Conservation (phyloP, 2,329 filamentous ascomycete species). For the Nakataea oryzae region DNA sequence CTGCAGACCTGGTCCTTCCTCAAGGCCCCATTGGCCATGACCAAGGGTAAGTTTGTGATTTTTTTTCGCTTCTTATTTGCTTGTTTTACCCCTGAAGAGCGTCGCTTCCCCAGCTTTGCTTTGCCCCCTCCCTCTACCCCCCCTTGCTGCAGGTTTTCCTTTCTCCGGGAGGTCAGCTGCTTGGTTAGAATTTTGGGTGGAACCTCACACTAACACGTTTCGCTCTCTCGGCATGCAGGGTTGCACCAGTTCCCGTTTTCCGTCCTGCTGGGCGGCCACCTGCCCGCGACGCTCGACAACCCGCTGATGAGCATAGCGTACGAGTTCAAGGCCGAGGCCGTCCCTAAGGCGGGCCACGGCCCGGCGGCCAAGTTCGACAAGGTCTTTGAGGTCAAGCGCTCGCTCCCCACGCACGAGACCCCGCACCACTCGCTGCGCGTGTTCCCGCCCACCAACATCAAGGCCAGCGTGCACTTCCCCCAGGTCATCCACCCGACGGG, state of each 20-base stretch:
- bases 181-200: background rate
- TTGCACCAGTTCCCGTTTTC: slow-evolving; percentile 81
- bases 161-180: background rate
- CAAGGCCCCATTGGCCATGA: slow-evolving; percentile 38
- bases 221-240: slow-evolving; percentile 28
- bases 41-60: slow-evolving; percentile 34
- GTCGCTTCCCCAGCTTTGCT: background rate
- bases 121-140: background rate
- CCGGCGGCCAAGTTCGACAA: slow-evolving; percentile 50
- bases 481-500: slow-evolving; percentile 80
- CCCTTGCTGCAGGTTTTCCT: background rate
- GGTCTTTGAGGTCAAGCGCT: slow-evolving; percentile 65
- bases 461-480: slow-evolving; percentile 71
- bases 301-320: slow-evolving; percentile 67
- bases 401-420: slow-evolving; percentile 60
- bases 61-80: no score
- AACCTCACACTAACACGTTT: background rate
- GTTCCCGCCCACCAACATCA: slow-evolving; percentile 93
- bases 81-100: background rate
- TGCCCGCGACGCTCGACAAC: slow-evolving; percentile 76
- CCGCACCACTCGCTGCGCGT: slow-evolving; percentile 88
- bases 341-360: slow-evolving; percentile 42
- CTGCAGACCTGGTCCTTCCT: slow-evolving; percentile 74
- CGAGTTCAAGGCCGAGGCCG: slow-evolving; percentile 59
- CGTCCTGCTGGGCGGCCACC: slow-evolving; percentile 69